Base-by-base conservation (phyloP, 2,329 filamentous ascomycete species). In the Geosmithia flava region DNA sequence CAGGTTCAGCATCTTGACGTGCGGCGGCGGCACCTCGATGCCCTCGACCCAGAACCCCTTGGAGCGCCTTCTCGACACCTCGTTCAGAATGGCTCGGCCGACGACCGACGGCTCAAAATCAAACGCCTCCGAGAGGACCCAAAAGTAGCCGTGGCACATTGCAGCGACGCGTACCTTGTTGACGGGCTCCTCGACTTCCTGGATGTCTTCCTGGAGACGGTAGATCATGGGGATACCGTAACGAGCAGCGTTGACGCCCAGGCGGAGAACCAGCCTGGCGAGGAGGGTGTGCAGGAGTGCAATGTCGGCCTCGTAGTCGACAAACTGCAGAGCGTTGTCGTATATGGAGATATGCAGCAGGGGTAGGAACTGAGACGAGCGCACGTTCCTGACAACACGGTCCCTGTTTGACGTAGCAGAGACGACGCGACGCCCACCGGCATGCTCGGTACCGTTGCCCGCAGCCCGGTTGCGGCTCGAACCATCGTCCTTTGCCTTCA, bases 141-240 rank as follows among this genome's bases (percentile, higher is more conserved):
- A 91, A 50, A 96, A 81, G 63, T 96, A 96, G 8, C 88, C 90
- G 58, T 95, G 87, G 46, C 91, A 87, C 49, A 97, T 69, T 59
- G 85, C 89, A 29, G 86, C 88, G 42, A 94, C 71, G 42, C 87
- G 83, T 40, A 95, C 78, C 59, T 91, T 93, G 29, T 83, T 76
- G 42, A 79, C 63, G 0, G 84, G 80, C 20, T 76, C 75, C 44
- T 82, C 79, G 3, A 81, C 71, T 7, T 78, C 75, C 48, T 79
- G 74, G 30, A 93, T 85, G 53, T 93, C 87, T 57, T 95, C 87
- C 62, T 96, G 90, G 1, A 97, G 74, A 44, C 85, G 79, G 62
- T 94, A 81, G 11, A 95, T 76, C 89, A 96, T 95, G 2, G 90
- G 88, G 39, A 96, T 65, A 1, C 89, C 88, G 56, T 78, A 84